Evolutionary conservation across 2,329 filamentous ascomycete genomes (phyloP).

Genomic region (Lizonia empirigonia): DNA sequence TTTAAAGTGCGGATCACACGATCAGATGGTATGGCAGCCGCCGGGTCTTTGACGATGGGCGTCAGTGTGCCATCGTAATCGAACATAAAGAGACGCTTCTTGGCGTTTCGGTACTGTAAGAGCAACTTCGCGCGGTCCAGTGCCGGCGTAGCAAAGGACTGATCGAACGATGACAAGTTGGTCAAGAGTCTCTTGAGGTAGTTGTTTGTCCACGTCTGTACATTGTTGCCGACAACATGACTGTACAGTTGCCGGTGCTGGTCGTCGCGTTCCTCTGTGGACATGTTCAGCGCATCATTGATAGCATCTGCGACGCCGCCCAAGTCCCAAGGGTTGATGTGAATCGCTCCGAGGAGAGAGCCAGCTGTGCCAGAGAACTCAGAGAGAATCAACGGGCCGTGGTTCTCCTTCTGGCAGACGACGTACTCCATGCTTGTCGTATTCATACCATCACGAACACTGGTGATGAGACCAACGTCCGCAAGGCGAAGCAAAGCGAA

Average conservation of each 20-base stretch:
- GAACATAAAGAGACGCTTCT: conserved; percentile 92
- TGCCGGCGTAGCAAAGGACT: conserved; percentile 76
- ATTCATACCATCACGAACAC: conserved; percentile 96
- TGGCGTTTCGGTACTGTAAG: conserved; percentile 73
- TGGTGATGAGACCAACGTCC: conserved; percentile 93
- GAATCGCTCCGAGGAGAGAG: conserved; percentile 81
- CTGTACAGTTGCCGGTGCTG: conserved; percentile 79
- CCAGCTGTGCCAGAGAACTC: conserved; percentile 96
- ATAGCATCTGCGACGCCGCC: conserved; percentile 83
- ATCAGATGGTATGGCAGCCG: conserved; percentile 85
- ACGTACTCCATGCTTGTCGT: conserved; percentile 95
- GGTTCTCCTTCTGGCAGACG: conserved; percentile 83
- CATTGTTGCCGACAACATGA: conserved; percentile 83
- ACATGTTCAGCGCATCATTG: conserved; percentile 79
- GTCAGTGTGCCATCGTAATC: conserved; percentile 98
- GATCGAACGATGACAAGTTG: conserved; percentile 77
- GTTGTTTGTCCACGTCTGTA: conserved; percentile 82
- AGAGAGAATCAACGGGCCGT: conserved; percentile 89
- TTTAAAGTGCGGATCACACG: conserved; percentile 80
- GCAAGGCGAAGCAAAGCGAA: conserved; percentile 89
- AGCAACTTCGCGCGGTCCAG: conserved; percentile 78
- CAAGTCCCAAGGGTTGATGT: conserved; percentile 96
- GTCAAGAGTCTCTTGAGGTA: conserved; percentile 80
- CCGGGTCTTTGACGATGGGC: conserved; percentile 88
- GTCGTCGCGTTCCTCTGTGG: conserved; percentile 64